phyloP scores from a whole-genome alignment of 2,329 filamentous ascomycete species.

The Talaromyces sp. region DNA sequence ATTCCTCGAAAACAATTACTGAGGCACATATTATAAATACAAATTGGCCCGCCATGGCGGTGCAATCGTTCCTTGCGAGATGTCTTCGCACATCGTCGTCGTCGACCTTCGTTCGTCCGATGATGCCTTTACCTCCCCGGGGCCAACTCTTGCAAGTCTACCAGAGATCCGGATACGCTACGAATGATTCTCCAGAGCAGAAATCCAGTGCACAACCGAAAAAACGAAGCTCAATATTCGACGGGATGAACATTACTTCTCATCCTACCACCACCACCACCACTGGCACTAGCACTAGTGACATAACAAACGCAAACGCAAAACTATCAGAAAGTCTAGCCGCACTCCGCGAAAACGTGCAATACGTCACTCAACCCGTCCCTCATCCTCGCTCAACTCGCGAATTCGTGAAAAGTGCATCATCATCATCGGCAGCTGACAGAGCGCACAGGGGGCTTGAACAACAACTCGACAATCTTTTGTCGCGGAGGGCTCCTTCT shows the following conservation, averaged over 20 bases:
- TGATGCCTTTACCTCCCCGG: background rate
- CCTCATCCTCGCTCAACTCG: background rate
- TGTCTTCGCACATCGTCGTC: conserved; percentile 7
- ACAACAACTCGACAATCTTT: background rate
- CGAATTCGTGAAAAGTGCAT: background rate
- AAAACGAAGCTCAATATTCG: background rate
- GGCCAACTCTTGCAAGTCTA: background rate
- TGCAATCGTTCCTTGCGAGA: conserved; percentile 7
- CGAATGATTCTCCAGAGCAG: background rate
- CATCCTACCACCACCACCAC: background rate
- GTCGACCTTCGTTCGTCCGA: background rate
- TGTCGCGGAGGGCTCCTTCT: background rate
- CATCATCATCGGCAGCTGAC: background rate
- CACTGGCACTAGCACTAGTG: background rate
- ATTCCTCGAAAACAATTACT: background rate
- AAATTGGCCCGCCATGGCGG: conserved; percentile 11
- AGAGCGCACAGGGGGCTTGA: background rate
- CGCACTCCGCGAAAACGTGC: background rate
- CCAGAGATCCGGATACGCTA: conserved; percentile 1
- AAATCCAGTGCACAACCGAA: background rate
- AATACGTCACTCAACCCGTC: background rate
- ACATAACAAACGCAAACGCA: background rate
- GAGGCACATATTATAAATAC: background rate
- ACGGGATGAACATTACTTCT: background rate
- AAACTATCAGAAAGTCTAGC: conserved; percentile 2